Evolutionary conservation across 306 rosid species (phyloP).

Genomic region (Vigna nakashimae): DNA sequence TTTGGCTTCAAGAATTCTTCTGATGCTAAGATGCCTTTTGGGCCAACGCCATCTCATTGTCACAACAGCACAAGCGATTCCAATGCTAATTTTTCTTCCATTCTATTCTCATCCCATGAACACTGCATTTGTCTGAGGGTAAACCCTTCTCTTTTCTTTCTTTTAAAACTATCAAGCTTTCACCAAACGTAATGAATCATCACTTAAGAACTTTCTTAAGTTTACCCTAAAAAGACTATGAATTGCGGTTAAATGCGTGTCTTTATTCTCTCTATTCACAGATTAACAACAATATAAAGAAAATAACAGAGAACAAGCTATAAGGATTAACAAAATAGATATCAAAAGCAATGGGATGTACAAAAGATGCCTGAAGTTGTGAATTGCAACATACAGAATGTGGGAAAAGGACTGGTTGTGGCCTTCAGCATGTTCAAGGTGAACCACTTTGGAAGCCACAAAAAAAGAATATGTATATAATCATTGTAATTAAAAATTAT

Average conservation of each 20-base stretch:
- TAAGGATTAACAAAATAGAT: slow-evolving; percentile 11
- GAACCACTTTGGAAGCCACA: no score
- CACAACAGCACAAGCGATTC: slow-evolving; percentile 34
- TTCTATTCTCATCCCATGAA: not conserved
- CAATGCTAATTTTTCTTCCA: not conserved
- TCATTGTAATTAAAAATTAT: no score
- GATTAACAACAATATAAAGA: slow-evolving; percentile 1
- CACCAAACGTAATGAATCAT: slow-evolving; percentile 11
- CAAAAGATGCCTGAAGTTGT: slow-evolving; percentile 20
- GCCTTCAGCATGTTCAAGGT: no score
- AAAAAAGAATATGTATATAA: no score
- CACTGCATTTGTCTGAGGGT: not conserved
- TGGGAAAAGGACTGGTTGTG: not conserved
- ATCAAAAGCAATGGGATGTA: slow-evolving; percentile 27
- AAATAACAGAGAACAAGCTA: not conserved
- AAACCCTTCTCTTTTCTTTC: not conserved
- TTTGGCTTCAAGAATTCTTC: slow-evolving; percentile 22
- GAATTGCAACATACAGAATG: slow-evolving; percentile 32
- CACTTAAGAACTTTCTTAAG: slow-evolving; percentile 10
- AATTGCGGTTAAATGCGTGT: slow-evolving; percentile 9
- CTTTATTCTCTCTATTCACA: slow-evolving; percentile 33
- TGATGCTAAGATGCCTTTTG: slow-evolving; percentile 26
- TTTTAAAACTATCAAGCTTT: slow-evolving; percentile 19
- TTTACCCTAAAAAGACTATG: slow-evolving; percentile 9
- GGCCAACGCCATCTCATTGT: slow-evolving; percentile 4